Conservation (phyloP, 2,329 filamentous ascomycete species). For the Trichophyton verrucosum region DNA sequence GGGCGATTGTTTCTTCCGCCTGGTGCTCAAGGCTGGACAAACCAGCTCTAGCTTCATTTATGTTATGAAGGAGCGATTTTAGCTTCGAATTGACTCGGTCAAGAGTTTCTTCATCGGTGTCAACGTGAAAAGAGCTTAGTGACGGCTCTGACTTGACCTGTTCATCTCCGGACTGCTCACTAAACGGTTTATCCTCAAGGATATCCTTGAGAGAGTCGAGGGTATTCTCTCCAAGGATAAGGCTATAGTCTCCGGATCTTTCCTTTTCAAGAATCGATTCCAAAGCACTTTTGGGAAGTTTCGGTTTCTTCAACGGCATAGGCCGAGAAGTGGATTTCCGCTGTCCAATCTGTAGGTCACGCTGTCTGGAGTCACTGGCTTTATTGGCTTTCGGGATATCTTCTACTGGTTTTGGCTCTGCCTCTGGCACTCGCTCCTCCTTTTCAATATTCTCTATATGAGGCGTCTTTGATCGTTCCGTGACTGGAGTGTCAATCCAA, state of each 20-base stretch:
- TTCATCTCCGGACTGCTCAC: slow-evolving; percentile 14
- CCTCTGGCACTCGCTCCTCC: not conserved
- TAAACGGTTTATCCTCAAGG: slow-evolving; percentile 23
- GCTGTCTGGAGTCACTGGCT: not conserved
- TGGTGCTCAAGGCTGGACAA: slow-evolving; percentile 29
- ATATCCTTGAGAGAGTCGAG: slow-evolving; percentile 35
- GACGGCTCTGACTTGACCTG: slow-evolving; percentile 1
- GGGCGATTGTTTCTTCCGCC: slow-evolving; percentile 16
- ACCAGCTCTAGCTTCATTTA: slow-evolving; percentile 31
- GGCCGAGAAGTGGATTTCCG: slow-evolving; percentile 13
- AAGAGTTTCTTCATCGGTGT: slow-evolving; percentile 20
- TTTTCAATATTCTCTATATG: slow-evolving; percentile 14
- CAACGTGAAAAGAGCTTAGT: not conserved
- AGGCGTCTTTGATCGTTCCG: slow-evolving; percentile 19
- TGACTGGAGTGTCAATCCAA: slow-evolving; percentile 37
- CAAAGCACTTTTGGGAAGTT: slow-evolving; percentile 31
- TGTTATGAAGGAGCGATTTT: slow-evolving; percentile 28
- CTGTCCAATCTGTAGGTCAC: not conserved
- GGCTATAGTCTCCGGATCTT: slow-evolving; percentile 26
- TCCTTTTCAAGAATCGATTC: slow-evolving; percentile 32
- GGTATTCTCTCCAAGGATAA: slow-evolving; percentile 34
- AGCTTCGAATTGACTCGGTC: slow-evolving; percentile 31
- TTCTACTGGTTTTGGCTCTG: slow-evolving; percentile 1
- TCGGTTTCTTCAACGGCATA: slow-evolving; percentile 23
- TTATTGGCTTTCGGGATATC: slow-evolving; percentile 1